Percentiles rank a stretch among this genome's conserved stretches.
These are phyloP conservation scores for Termitomyces eurrhizus DNA, from an alignment of 768 basidiomycete species.

Conservation along the genomic window DNA sequence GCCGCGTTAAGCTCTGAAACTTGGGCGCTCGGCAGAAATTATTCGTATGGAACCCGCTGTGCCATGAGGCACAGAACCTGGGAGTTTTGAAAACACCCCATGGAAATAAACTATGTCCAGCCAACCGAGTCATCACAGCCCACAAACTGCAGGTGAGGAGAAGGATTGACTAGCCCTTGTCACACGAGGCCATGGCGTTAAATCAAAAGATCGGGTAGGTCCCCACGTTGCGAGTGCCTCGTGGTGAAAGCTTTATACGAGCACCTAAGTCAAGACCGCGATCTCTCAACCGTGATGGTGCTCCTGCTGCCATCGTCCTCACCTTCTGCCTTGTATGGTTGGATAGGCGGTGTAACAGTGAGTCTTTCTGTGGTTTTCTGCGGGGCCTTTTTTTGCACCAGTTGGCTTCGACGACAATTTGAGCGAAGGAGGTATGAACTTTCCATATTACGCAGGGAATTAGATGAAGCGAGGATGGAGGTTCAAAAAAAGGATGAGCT, in stretches of 20 bases:
- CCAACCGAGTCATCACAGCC: neutral
- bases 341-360: constrained; percentile 18
- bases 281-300: constrained; percentile 12
- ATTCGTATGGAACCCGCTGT: neutral
- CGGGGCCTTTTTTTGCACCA: constrained; percentile 8
- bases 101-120: neutral
- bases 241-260: constrained; percentile 20
- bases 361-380: constrained; percentile 26
- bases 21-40: neutral
- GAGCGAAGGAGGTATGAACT: constrained; percentile 11
- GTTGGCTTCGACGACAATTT: neutral
- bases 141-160: constrained; percentile 5
- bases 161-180: constrained; percentile 16
- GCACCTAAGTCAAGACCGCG: constrained; percentile 8
- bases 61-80: neutral
- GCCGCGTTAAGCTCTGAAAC: neutral
- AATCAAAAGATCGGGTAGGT: constrained; percentile 16
- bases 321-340: constrained; percentile 19
- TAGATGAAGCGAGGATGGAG: constrained; percentile 13
- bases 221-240: constrained; percentile 32
- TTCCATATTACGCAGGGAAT: constrained; percentile 12
- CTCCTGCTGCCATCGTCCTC: constrained; percentile 11
- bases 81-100: neutral
- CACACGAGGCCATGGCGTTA: constrained; percentile 17
- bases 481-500: constrained; percentile 15